Base-by-base conservation (phyloP, 192 early-diverging fungal species). In the Geosiphon pyriformis region DNA sequence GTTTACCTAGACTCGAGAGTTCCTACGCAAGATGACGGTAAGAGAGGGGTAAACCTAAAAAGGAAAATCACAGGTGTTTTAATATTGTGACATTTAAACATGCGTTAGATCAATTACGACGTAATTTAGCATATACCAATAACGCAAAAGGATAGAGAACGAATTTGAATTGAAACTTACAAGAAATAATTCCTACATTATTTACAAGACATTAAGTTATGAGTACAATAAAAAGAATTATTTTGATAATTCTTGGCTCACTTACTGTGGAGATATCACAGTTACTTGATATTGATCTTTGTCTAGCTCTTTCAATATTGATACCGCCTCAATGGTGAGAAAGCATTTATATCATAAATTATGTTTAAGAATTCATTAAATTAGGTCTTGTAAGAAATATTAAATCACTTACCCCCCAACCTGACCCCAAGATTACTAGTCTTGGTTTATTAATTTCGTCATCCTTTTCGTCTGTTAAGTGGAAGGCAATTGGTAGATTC, bases 271-370 rank as follows among this genome's bases (percentile, higher is more conserved):
- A 1, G 76, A 78, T 0, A 84, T 61, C 10, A 84, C 57, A 0
- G 80, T 82, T 17, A 84, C 75, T 68, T 84, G 74, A 59, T 80
- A 84, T 30, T 84, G 72, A 33, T 76, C 76, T 46, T 74, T 80
- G 33, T 82, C 80, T 34, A 84, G 61, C 30, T 73, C 74, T n/a
- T 79, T 78, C 11, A 84, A 46, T 1, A 78, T 61, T n/a, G 77
- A 76, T 3, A 76, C 67, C 20, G 77, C 74, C 77, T 78, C 65
- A n/a, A 20, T 23, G 23, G n/a, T 34, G 7, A 51, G 3, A 35
- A 33, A 56, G 60, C 6, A 48, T 18, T 23, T 30, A 10, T 0
- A 34, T n/a, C 48, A 11, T n/a, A 27, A 29, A 20, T 20, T 4
- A 22, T 46, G 1, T 11, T 8, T 22, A 17, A 7, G 25, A 18